These are phyloP conservation scores for Circinella umbellata DNA, from an alignment of 371 early-diverging fungal species.

Conservation along the genomic window DNA sequence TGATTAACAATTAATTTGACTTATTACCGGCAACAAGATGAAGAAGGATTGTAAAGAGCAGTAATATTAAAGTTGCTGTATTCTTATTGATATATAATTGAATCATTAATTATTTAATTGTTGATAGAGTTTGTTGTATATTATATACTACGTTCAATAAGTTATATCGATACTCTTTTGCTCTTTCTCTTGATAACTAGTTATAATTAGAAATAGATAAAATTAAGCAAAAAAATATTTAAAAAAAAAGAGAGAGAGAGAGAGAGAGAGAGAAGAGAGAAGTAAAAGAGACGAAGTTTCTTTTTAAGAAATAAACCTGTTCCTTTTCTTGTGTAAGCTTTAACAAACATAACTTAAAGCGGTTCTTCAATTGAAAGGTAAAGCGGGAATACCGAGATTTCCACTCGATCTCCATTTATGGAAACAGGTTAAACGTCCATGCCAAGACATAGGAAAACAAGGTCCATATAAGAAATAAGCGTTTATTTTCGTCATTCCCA, in stretches of 20 bases:
- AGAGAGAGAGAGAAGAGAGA: background rate
- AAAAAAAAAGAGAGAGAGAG: background rate
- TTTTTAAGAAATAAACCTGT: constrained; percentile 3
- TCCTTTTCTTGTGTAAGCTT: background rate
- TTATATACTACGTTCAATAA: too few species aligned
- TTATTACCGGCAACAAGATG: too few species aligned
- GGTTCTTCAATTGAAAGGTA: background rate
- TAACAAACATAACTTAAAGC: background rate
- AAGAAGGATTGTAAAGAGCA: too few species aligned
- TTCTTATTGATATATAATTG: too few species aligned
- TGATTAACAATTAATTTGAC: background rate
- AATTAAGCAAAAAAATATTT: background rate
- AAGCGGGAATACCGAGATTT: constrained; percentile 2
- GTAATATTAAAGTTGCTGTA: too few species aligned
- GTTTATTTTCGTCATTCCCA: too few species aligned
- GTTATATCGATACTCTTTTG: background rate
- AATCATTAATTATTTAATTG: too few species aligned
- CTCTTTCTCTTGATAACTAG: background rate
- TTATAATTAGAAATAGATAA: too few species aligned
- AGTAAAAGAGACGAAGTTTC: background rate
- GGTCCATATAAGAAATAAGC: too few species aligned
- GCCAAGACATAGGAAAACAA: background rate
- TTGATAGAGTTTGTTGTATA: too few species aligned
- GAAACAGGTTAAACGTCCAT: background rate
- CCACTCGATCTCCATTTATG: background rate